Percentiles rank a stretch among this genome's conserved stretches.
These are phyloP conservation scores for Effrenium voratum DNA, from an alignment of 73 alveolate species.

Conservation along the genomic window DNA sequence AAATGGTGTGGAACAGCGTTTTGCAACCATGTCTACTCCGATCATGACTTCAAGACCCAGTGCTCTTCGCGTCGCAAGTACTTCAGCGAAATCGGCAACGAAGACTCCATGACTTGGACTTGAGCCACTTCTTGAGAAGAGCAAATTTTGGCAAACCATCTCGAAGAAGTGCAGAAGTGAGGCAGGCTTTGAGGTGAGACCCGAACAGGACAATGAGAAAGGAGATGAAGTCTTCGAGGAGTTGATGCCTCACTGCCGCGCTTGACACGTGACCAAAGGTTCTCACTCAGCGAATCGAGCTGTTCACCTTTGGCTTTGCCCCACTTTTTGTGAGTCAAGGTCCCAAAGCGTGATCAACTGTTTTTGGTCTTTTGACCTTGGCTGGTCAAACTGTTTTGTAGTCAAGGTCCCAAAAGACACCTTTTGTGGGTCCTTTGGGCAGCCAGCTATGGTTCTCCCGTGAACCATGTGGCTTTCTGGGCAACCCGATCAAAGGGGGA, in stretches of 20 bases:
- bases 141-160: too few species aligned
- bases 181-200: neutral
- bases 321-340: neutral
- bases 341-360: neutral
- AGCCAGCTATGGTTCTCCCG: too few species aligned
- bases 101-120: neutral
- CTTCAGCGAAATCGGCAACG: neutral
- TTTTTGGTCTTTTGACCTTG: neutral
- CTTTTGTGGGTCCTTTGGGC: too few species aligned
- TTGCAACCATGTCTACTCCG: too few species aligned
- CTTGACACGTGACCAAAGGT: neutral
- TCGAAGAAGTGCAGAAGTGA: too few species aligned
- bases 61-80: neutral
- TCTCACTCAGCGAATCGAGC: neutral
- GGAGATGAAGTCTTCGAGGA: constrained; percentile 64
- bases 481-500: too few species aligned
- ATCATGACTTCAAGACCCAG: too few species aligned
- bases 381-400: too few species aligned
- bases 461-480: too few species aligned
- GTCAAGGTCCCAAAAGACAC: too few species aligned
- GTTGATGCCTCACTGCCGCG: constrained; percentile 42
- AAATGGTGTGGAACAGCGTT: too few species aligned
- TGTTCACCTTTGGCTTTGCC: neutral
- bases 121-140: neutral
- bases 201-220: constrained; percentile 60